Evolutionary conservation across 2,329 filamentous ascomycete genomes (phyloP), one percentile per base, ranked within the genome.

Genomic region (Botrytis paeoniae): DNA sequence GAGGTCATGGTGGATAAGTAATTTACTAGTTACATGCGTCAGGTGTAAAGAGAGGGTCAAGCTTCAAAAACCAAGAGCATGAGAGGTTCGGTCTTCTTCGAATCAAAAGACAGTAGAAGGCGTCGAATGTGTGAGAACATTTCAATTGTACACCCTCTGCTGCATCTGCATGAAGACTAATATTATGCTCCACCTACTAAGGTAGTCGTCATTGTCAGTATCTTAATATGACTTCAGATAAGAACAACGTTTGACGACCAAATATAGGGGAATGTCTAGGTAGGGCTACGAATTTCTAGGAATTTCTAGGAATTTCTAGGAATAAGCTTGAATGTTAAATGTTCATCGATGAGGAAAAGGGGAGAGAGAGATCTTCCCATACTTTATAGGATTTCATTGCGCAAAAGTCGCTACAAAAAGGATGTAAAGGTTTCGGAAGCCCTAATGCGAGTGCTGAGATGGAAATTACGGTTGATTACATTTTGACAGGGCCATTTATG

Each of bases 401-500:
- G 61, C 48, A 37, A 62, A 12, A 54, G 22, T n/a, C 57, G 32
- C 57, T 51, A 48, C 32, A 10, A 25, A 48, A 35, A 20, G 22
- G 20, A 22, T 48, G 45, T 48, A 14, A 65, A 18, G 59, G 69
- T 63, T 37, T 39, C 59, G 69, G 69, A 51, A 70, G 69, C 41
- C 59, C 59, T 70, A 63, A 70, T 41, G 57, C 32, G 35, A 63
- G 59, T 63, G 37, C 69, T 54, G 32, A 63, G 25, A 70, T 63
- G 43, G 41, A 70, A 51, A 62, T 70, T 63, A 51, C 63, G 43
- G 32, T 51, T 51, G 7, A 65, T 65, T 65, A 22, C 63, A 66
- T 37, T 39, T 65, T 51, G 63, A 66, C 63, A 66, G 63, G 43
- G 43, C 43, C 14, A 66, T 66, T 51, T 39, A 66, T 66, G 63